phyloP scores from a whole-genome alignment of 1,284 basidiomycete species.

The Melampsora occidentalis region DNA sequence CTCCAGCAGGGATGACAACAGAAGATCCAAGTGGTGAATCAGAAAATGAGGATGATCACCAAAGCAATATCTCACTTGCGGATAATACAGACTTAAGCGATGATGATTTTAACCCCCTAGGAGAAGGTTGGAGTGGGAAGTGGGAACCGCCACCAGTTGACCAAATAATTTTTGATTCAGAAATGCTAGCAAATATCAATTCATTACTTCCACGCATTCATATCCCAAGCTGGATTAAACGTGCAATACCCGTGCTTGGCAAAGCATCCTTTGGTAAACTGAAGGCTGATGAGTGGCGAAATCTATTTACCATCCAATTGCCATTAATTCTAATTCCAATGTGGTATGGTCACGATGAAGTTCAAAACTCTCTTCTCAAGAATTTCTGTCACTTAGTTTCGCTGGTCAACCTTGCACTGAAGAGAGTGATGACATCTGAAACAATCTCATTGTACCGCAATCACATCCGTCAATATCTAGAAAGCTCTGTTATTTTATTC shows the following conservation, averaged over 20 bases:
- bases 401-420: background rate
- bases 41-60: background rate
- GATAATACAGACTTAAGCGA: no score
- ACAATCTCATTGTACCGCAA: background rate
- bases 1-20: background rate
- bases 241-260: constrained; percentile 31
- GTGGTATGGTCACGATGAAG: background rate
- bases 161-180: constrained; percentile 6
- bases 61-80: background rate
- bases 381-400: constrained; percentile 24
- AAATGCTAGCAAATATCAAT: constrained; percentile 16
- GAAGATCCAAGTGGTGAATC: background rate
- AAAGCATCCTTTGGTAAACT: constrained; percentile 17
- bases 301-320: no score
- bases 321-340: no score
- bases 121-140: constrained; percentile 26
- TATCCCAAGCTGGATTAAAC: constrained; percentile 29
- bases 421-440: background rate
- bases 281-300: constrained; percentile 21
- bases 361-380: background rate
- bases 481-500: constrained; percentile 12
- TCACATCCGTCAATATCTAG: constrained; percentile 6
- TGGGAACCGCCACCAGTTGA: background rate
- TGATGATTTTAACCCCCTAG: constrained; percentile 5
- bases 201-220: background rate